Conservation (phyloP, 2,329 filamentous ascomycete genomes). For the Colletotrichum falcatum region DNA sequence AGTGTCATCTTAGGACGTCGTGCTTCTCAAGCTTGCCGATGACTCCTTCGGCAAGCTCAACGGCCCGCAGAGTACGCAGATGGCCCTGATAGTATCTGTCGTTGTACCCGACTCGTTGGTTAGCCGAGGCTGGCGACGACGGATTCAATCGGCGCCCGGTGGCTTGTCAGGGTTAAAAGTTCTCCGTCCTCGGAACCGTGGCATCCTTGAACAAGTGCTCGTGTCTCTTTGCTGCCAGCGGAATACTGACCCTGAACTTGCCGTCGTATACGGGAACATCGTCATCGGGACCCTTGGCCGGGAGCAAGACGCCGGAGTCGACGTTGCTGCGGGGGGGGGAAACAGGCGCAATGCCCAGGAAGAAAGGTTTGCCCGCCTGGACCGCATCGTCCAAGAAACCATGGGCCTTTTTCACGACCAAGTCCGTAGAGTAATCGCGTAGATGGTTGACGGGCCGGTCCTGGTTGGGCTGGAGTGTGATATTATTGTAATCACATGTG, state of each 20-base stretch:
- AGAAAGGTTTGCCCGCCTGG: slow-evolving; percentile 64
- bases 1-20: slow-evolving; percentile 53
- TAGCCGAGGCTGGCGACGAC: slow-evolving; percentile 50
- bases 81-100: slow-evolving; percentile 56
- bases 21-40: slow-evolving; percentile 50
- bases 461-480: slow-evolving; percentile 71
- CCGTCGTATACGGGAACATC: slow-evolving; percentile 67
- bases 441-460: slow-evolving; percentile 58
- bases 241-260: slow-evolving; percentile 45
- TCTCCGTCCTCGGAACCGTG: slow-evolving; percentile 70
- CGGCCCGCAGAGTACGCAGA: slow-evolving; percentile 57
- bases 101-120: slow-evolving; percentile 50
- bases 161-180: slow-evolving; percentile 74
- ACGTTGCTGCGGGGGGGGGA: slow-evolving; percentile 50
- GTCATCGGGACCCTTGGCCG: slow-evolving; percentile 67
- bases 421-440: slow-evolving; percentile 60
- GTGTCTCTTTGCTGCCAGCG: slow-evolving; percentile 63
- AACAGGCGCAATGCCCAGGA: slow-evolving; percentile 65
- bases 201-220: slow-evolving; percentile 68
- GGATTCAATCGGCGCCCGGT: slow-evolving; percentile 59
- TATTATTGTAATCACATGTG: slow-evolving; percentile 77
- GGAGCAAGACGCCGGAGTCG: slow-evolving; percentile 55
- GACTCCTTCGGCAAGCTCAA: slow-evolving; percentile 58
- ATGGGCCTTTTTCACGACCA: slow-evolving; percentile 69
- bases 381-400: slow-evolving; percentile 73